phyloP scores from a whole-genome alignment of 768 basidiomycete genomes.

The Vishniacozyma victoriae region DNA sequence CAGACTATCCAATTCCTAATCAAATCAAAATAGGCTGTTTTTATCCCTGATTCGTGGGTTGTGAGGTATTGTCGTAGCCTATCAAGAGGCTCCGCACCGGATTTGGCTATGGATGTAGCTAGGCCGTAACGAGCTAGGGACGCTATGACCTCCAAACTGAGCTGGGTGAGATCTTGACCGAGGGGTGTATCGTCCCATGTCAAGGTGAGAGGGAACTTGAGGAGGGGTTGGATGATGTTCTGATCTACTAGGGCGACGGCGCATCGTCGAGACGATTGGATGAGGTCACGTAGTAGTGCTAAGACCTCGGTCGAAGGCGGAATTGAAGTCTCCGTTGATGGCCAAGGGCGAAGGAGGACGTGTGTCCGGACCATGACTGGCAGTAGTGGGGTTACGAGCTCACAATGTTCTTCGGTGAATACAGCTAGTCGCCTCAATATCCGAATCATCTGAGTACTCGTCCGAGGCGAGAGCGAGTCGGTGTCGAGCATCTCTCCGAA shows the following conservation, averaged over 20 bases:
- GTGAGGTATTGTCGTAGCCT: background rate
- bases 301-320: constrained; percentile 19
- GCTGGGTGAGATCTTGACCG: constrained; percentile 29
- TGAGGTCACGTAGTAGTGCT: constrained; percentile 35
- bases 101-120: constrained; percentile 56
- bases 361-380: constrained; percentile 16
- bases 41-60: constrained; percentile 29
- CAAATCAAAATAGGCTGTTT: constrained; percentile 57
- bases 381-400: constrained; percentile 20
- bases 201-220: constrained; percentile 64
- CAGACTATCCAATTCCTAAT: constrained; percentile 71
- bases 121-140: constrained; percentile 72
- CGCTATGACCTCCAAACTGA: constrained; percentile 61
- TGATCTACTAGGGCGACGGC: constrained; percentile 56
- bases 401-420: constrained; percentile 10
- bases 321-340: constrained; percentile 1
- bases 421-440: constrained; percentile 24
- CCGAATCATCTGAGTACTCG: constrained; percentile 27
- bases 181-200: constrained; percentile 46
- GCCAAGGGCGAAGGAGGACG: constrained; percentile 21
- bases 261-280: constrained; percentile 61
- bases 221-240: constrained; percentile 56
- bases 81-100: background rate
- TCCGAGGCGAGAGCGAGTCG: constrained; percentile 17
- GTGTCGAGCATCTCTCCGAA: constrained; percentile 26